Evolutionary conservation across 495 filamentous ascomycete species (phyloP), one percentile per base, ranked within the genome.

Genomic region (Hypoxylon subgilvum): DNA sequence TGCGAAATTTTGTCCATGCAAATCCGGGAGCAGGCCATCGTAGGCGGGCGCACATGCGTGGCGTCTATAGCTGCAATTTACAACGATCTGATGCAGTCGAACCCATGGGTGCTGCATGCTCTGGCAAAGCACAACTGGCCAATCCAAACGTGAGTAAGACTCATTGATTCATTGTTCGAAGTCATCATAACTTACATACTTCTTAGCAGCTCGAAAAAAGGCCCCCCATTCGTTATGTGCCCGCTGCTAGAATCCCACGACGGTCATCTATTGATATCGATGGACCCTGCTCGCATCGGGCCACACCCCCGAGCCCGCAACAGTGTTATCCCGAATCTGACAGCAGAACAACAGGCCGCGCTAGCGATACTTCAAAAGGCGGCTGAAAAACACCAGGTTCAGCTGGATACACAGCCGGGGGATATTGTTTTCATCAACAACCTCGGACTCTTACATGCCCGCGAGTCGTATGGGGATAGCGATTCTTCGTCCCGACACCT

Each of bases 401-500:
- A 22, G 14, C 63, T 88, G 4, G 69, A 81, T 18, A 76, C 82
- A 18, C 72, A 77, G 42, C 71, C 73, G 5, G 86, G 85, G 0
- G 86, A 89, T 65, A 72, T 88, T 12, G 68, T 84, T 31, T 84
- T 85, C 54, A 73, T 87, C 55, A 86, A 88, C 61, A 88, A 89
- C 50, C 72, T 85, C 19, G 73, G 73, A 4, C 64, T 85, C 5
- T 76, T 88, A 43, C 86, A 89, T 68, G 81, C 74, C 13, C 74
- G 83, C 1, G 76, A 79, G 27, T 57, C 71, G 2, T 85, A 82
- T 55, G 41, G 66, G 25, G 79, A 83, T 52, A 45, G 61, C 2
- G 39, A 43, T 10, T 43, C 47, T 12, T 66, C 42, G 12, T 71
- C 45, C 10, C 72, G 81, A 25, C 81, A 84, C 52, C 58, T 84